Conservation (phyloP, 768 basidiomycete species). For the Daedaleopsis sinensis region DNA sequence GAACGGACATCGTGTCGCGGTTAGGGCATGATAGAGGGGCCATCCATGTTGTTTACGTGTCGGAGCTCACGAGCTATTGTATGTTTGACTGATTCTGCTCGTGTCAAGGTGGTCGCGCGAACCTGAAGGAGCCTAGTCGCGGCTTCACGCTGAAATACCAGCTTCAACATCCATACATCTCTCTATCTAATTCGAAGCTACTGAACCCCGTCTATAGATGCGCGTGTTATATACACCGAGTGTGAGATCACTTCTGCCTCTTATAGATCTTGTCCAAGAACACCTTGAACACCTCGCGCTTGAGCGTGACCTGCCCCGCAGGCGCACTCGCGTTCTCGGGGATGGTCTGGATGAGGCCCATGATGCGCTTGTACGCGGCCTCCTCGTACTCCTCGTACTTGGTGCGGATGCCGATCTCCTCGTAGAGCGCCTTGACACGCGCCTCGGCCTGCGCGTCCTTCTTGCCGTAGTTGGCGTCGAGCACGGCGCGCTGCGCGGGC, state of each 20-base stretch:
- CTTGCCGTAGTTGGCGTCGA: slow-evolving; percentile 70
- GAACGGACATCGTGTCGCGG: not conserved
- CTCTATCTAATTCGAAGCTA: too few relatives aligned
- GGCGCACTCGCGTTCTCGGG: slow-evolving; percentile 51
- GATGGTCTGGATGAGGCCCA: slow-evolving; percentile 68
- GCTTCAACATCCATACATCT: too few relatives aligned
- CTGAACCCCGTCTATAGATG: too few relatives aligned
- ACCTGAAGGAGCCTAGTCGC: too few relatives aligned
- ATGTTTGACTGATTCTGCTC: too few relatives aligned
- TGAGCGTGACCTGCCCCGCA: slow-evolving; percentile 43
- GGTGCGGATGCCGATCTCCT: slow-evolving; percentile 63
- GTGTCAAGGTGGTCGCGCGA: too few relatives aligned
- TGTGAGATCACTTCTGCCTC: slow-evolving; percentile 45
- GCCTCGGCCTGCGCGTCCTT: slow-evolving; percentile 60
- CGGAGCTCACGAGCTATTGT: too few relatives aligned
- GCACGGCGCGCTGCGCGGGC: slow-evolving; percentile 55
- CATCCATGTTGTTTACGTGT: too few relatives aligned
- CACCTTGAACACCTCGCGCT: slow-evolving; percentile 74
- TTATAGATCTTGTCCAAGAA: slow-evolving; percentile 89
- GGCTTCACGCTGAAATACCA: too few relatives aligned
- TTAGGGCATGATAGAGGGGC: too few relatives aligned
- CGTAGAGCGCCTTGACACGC: slow-evolving; percentile 71
- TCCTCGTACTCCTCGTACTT: slow-evolving; percentile 83
- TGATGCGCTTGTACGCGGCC: slow-evolving; percentile 65
- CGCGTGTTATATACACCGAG: too few relatives aligned